Conservation (phyloP, 208 protist species). For the Trypanosoma caninum region DNA sequence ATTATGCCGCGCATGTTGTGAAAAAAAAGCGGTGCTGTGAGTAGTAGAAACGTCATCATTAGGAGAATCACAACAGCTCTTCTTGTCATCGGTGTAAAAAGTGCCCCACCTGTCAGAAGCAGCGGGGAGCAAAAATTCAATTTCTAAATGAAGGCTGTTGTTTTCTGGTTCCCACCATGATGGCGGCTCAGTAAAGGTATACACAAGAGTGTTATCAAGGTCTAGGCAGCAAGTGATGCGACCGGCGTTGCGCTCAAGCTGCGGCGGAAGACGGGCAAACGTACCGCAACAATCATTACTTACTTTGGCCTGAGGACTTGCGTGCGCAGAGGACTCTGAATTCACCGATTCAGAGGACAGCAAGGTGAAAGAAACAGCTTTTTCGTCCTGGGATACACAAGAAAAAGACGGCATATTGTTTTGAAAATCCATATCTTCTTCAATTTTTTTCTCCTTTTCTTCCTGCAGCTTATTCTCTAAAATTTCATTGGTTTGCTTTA, state of each 20-base stretch:
- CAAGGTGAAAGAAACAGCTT: too few species aligned
- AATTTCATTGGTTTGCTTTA: too few species aligned
- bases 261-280: constrained; percentile 8
- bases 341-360: not conserved
- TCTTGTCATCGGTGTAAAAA: not conserved
- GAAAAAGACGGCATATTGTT: too few species aligned
- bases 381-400: too few species aligned
- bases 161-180: constrained; percentile 26
- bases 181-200: constrained; percentile 38
- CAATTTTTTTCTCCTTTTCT: too few species aligned
- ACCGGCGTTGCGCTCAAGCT: constrained; percentile 1
- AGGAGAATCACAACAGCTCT: not conserved
- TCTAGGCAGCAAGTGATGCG: constrained; percentile 36
- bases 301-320: not conserved
- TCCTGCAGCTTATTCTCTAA: too few species aligned
- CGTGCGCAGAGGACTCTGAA: not conserved
- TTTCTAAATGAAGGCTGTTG: constrained; percentile 17
- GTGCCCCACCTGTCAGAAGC: not conserved
- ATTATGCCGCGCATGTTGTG: not conserved
- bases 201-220: constrained; percentile 71
- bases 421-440: too few species aligned
- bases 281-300: not conserved
- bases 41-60: not conserved
- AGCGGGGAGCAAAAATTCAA: constrained; percentile 2
- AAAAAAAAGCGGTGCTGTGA: not conserved